Evolutionary conservation across 169 alveolate species (phyloP), one percentile per base, ranked within the genome.

Genomic region (Cryptosporidium parvum): DNA sequence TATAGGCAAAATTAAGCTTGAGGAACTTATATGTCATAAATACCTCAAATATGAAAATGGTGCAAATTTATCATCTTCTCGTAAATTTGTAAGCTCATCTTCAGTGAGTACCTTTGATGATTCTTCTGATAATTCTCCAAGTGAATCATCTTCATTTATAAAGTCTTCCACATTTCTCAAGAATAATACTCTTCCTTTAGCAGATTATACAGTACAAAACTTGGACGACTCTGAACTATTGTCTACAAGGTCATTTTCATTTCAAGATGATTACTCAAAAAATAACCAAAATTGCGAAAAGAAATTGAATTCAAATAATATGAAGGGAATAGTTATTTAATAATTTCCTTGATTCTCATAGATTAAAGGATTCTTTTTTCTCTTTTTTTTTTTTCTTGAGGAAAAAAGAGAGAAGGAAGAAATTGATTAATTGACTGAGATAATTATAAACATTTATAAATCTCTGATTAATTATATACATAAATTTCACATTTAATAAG

Each of bases 81-180:
- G 75, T 26, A 80, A 59, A 65, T 80, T 59, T 9, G 45, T 80
- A 26, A 80, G 75, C 65, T 80, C 86, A 18, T 73, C 89, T n/a
- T 65, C 89, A 21, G 56, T 80, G 44, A 80, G 89, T 31, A 80
- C 89, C 51, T 62, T 44, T 48, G 89, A 80, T 65, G 89, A 80
- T 33, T 61, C 80, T 31, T 65, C 59, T 4, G 85, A 70, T 21
- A 70, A 73, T 42, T 39, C 62, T 7, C 52, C 33, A 31, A 53
- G 59, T 14, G 68, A 51, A 37, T 61, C 68, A 26, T 16, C 73
- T 6, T 35, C 52, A 2, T 9, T 44, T 33, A 65, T 7, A 9
- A 80, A 80, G 31, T 80, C 89, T 3, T 80, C 89, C 16, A 31
- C 52, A 21, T 80, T 80, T 29, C 45, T 80, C 14, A 80, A 80